Evolutionary conservation across 2,329 filamentous ascomycete genomes (phyloP), one percentile per base, ranked within the genome.

Genomic region (Aquanectria penicillioides): DNA sequence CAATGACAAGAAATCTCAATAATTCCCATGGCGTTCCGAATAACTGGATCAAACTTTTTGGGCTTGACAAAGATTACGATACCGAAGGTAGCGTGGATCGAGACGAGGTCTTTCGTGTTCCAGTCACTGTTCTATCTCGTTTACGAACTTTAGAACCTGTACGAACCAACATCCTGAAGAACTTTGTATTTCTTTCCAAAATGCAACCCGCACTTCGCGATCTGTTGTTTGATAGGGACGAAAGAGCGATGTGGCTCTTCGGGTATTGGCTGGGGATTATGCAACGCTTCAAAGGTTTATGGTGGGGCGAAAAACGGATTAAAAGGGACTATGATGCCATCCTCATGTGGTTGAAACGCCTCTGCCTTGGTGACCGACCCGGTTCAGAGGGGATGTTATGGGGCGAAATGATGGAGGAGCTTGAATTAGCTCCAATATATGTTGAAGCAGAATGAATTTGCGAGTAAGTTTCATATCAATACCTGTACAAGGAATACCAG

Each of bases 191-290:
- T 43, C 46, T 57, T 13, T 23, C 37, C 18, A 57, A 57, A 17
- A 50, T 57, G 10, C 50, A 49, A n/a, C 9, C 36, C 11, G 37
- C n/a, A 10, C 44, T 57, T 15, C 46, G 53, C 23, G 25, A 40
- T 11, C 20, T 57, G 31, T 17, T 57, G 31, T 51, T 29, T n/a
- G 33, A 25, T 1, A 50, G 25, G 12, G 54, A 57, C 6, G 54
- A 57, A 20, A 44, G 54, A 37, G 54, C 46, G 29, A n/a, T 51
- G 40, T 57, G 47, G 54, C 11, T 51, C n/a, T 51, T 57, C 40
- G 47, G 54, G 15, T 51, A 57, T 12, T 57, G 54, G 54, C 20
- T 57, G 15, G 54, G 54, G 5, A 12, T 57, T 6, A 51, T 57
- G 54, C 38, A 37, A 22, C 46, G 54, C 11, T 57, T 57, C 25